These are phyloP conservation scores for Micromonas commoda DNA, from an alignment of 139 green algal species.

Conservation along the genomic window DNA sequence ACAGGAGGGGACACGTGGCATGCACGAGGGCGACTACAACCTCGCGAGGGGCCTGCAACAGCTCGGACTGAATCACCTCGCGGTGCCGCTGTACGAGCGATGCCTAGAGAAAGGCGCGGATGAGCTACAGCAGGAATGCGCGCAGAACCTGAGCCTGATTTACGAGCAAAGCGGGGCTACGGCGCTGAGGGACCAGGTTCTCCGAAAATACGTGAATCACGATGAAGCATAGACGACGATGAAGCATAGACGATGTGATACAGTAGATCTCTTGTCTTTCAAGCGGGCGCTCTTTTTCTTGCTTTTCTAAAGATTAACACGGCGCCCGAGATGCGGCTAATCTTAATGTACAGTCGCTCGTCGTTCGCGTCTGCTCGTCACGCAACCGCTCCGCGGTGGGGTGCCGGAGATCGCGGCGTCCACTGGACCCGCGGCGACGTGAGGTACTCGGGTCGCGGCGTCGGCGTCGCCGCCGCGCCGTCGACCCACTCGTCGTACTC, in stretches of 20 bases:
- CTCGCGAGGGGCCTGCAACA: slow-evolving; percentile 13
- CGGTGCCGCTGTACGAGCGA: slow-evolving; percentile 13
- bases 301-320: not conserved
- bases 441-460: not conserved
- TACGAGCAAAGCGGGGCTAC: not conserved
- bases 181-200: not conserved
- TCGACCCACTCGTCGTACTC: not conserved
- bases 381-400: not conserved
- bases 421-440: not conserved
- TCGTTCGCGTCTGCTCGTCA: no score
- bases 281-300: not conserved
- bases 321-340: not conserved
- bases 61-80: not conserved
- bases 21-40: slow-evolving; percentile 15
- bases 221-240: no score
- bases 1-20: not conserved
- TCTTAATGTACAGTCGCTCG: not conserved
- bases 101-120: not conserved
- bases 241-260: slow-evolving; percentile 8
- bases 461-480: not conserved
- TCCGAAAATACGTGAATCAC: not conserved
- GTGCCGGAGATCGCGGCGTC: not conserved
- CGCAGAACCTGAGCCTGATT: slow-evolving; percentile 18
- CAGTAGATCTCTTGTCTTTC: not conserved
- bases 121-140: not conserved